Conservation (phyloP, 2,329 filamentous ascomycete genomes). For the Didymella pinodella region DNA sequence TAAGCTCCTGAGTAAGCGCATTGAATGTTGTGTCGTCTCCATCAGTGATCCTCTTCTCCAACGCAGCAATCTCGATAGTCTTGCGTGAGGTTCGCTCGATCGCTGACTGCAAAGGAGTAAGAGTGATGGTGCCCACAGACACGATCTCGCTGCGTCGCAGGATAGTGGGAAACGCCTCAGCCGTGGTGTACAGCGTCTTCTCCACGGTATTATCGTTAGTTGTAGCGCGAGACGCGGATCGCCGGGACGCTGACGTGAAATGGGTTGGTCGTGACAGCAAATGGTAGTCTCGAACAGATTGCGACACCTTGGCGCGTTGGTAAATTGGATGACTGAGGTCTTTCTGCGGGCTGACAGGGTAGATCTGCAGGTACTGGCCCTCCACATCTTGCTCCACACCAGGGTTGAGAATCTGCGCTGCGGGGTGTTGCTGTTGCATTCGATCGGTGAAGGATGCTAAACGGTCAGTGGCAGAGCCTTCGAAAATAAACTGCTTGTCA, state of each 20-base stretch:
- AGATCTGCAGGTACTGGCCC: conserved; percentile 88
- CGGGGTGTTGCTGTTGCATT: conserved; percentile 88
- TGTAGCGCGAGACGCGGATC: conserved; percentile 72
- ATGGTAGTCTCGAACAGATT: conserved; percentile 85
- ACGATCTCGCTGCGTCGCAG: conserved; percentile 86
- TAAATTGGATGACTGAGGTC: conserved; percentile 84
- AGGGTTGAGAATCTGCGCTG: conserved; percentile 78
- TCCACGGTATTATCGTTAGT: conserved; percentile 78
- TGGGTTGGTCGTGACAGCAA: conserved; percentile 77
- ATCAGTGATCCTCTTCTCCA: conserved; percentile 77
- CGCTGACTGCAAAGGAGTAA: conserved; percentile 84
- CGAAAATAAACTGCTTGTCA: conserved; percentile 92
- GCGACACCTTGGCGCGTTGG: conserved; percentile 83
- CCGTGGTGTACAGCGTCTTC: conserved; percentile 83
- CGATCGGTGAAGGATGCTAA: conserved; percentile 85
- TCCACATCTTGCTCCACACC: conserved; percentile 80
- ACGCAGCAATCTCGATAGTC: conserved; percentile 79
- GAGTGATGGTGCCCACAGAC: conserved; percentile 67
- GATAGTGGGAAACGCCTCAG: conserved; percentile 90
- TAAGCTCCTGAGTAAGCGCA: conserved; percentile 76
- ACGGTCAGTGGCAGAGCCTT: conserved; percentile 79
- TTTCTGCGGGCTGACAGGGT: conserved; percentile 79
- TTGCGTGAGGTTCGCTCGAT: conserved; percentile 90
- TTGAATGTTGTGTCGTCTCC: conserved; percentile 75
- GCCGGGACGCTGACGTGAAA: conserved; percentile 79